Base-by-base conservation (phyloP, 345 rosid genomes). In the Acer yangbiense region DNA sequence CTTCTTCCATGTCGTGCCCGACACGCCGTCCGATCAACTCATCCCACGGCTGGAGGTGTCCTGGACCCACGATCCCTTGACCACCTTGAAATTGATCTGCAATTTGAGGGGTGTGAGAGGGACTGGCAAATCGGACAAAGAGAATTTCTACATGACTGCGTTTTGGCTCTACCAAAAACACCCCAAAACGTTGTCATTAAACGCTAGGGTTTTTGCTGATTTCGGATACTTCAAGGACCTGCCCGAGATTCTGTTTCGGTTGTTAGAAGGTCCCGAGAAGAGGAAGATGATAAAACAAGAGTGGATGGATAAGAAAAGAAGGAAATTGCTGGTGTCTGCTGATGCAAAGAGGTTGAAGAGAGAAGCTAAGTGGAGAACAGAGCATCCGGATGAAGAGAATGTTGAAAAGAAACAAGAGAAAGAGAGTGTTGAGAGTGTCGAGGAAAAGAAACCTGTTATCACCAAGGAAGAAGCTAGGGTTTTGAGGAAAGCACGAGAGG, bases 141-240 rank as follows among this genome's bases (percentile, higher is more conserved):
- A 78, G 66, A 78, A 78, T 8, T 82, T 77, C 29, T 78, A 82
- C 50, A 66, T 68, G 4, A 25, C 79, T 0, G 81, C 76, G n/a
- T 54, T 73, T 46, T 78, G 81, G 79, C 77, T 79, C 2, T 72
- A 78, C 64, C 65, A 54, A 7, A n/a, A 55, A 21, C 82, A 79
- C 66, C 82, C 85, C 2, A 76, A 82, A 43, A 79, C 80, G 5
- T 54, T 82, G 52, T 73, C 82, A 18, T 83, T 65, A 8, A 83
- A 68, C 16, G 55, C 77, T 5, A 65, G 72, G 2, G 39, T 29
- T 4, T 20, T 73, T 25, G 76, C 69, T 1, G 13, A 69, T 76
- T 83, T 83, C 25, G 83, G 83, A 2, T 83, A 23, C 17, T 68
- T 77, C 8, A 83, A 80, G 41, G 83, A 83, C 18, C 62, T 73